These are phyloP conservation scores for Cladobotryum protrusum DNA, from an alignment of 2,329 filamentous ascomycete genomes.

Conservation along the genomic window DNA sequence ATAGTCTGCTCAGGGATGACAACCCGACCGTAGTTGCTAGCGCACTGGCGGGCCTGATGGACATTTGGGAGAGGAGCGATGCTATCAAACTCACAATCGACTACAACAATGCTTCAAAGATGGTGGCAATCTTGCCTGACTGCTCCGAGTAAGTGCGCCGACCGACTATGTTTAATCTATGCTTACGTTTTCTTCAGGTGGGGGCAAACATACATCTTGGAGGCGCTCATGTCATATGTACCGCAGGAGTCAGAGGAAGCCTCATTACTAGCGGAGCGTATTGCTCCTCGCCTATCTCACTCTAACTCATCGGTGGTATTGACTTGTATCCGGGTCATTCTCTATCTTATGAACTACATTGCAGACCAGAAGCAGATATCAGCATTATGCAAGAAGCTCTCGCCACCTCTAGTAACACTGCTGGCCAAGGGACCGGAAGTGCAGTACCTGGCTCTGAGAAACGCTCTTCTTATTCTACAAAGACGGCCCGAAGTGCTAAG, in stretches of 20 bases:
- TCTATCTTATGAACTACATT: constrained; percentile 99
- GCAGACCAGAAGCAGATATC: constrained; percentile 83
- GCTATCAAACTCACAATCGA: constrained; percentile 97
- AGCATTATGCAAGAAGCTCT: constrained; percentile 83
- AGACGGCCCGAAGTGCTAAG: constrained; percentile 85
- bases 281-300: constrained; percentile 91
- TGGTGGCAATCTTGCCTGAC: constrained; percentile 91
- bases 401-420: constrained; percentile 87
- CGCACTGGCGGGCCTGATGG: constrained; percentile 83
- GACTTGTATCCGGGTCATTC: constrained; percentile 90
- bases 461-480: constrained; percentile 89
- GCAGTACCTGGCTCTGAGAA: constrained; percentile 92
- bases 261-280: constrained; percentile 81
- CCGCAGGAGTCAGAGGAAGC: constrained; percentile 88
- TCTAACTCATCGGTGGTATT: constrained; percentile 95
- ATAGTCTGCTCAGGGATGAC: constrained; percentile 84
- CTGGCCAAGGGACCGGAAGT: constrained; percentile 95
- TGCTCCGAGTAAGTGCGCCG: constrained; percentile 75
- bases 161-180: not conserved
- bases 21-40: constrained; percentile 97
- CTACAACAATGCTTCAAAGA: constrained; percentile 94
- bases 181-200: constrained; percentile 52
- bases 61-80: constrained; percentile 97
- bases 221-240: constrained; percentile 96
- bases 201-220: constrained; percentile 97